Conservation (phyloP, 2,329 filamentous ascomycete genomes). For the Scytalidium lignicola region DNA sequence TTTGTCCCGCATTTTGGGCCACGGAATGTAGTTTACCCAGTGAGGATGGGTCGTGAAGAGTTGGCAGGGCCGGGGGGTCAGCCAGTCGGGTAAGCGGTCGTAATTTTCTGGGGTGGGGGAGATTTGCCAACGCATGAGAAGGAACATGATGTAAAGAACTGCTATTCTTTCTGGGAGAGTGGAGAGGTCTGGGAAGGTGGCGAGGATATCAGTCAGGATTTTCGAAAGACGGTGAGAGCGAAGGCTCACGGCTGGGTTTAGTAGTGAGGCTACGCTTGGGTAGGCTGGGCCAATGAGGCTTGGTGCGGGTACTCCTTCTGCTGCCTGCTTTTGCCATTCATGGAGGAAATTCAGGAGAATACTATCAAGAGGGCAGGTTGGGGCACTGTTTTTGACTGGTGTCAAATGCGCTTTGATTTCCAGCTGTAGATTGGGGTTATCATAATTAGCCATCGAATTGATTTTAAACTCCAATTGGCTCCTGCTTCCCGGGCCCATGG, state of each 20-base stretch:
- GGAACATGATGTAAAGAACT: slow-evolving; percentile 80
- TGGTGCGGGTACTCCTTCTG: slow-evolving; percentile 57
- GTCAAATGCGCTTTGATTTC: slow-evolving; percentile 16
- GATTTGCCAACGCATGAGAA: slow-evolving; percentile 81
- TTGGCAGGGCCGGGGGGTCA: slow-evolving; percentile 62
- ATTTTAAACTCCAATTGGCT: slow-evolving; percentile 18
- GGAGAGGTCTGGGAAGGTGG: slow-evolving; percentile 75
- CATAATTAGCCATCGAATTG: slow-evolving; percentile 17
- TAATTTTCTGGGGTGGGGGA: slow-evolving; percentile 75
- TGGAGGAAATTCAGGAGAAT: slow-evolving; percentile 77
- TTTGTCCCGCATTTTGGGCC: slow-evolving; percentile 68
- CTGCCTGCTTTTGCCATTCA: slow-evolving; percentile 60
- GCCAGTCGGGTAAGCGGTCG: slow-evolving; percentile 69
- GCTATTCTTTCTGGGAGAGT: slow-evolving; percentile 78
- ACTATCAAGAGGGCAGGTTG: slow-evolving; percentile 72
- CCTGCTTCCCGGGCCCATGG: slow-evolving; percentile 23
- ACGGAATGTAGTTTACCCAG: slow-evolving; percentile 81
- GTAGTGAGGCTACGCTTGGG: slow-evolving; percentile 71
- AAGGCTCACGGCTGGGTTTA: slow-evolving; percentile 61
- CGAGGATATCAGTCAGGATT: slow-evolving; percentile 78
- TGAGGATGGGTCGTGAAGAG: slow-evolving; percentile 63
- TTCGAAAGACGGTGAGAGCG: slow-evolving; percentile 74
- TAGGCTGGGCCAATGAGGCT: slow-evolving; percentile 72
- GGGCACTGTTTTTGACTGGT: slow-evolving; percentile 52
- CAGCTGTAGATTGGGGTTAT: slow-evolving; percentile 30